Conservation (phyloP, 208 protist species). For the Naegleria lovaniensis region DNA sequence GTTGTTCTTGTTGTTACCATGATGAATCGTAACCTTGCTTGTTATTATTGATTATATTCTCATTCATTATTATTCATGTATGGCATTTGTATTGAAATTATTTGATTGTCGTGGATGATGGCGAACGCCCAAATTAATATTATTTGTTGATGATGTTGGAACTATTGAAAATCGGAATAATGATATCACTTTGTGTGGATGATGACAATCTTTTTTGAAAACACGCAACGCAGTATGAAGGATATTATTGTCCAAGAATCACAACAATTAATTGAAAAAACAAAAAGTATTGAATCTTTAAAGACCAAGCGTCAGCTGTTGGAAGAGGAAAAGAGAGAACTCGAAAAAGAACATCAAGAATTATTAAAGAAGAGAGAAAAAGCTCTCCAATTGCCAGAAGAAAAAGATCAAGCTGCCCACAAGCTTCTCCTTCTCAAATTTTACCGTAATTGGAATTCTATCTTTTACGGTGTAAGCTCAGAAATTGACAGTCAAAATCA, state of each 20-base stretch:
- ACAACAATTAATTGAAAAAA: not conserved
- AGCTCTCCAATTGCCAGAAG: not conserved
- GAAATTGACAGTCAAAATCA: not conserved
- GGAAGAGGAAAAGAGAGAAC: not conserved
- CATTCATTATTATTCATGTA: too few relatives aligned
- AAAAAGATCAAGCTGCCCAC: not conserved
- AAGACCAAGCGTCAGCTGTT: not conserved
- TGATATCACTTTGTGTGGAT: not conserved
- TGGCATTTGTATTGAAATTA: too few relatives aligned
- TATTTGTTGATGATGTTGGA: too few relatives aligned
- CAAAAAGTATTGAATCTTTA: not conserved
- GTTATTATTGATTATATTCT: not conserved
- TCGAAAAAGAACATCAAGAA: not conserved
- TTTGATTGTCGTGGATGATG: too few relatives aligned
- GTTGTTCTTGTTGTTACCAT: not conserved
- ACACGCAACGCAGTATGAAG: not conserved
- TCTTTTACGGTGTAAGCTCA: not conserved
- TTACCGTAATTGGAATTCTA: not conserved
- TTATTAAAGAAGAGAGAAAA: not conserved
- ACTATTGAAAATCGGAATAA: too few relatives aligned
- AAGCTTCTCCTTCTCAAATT: not conserved
- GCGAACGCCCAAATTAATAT: too few relatives aligned
- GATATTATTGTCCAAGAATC: not conserved
- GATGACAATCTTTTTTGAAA: not conserved
- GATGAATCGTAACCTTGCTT: not conserved